A percentile compares a stretch with the other conserved stretches of the same genome.
Conservation (phyloP, 371 early-diverging fungal genomes). For the Circinella minor region DNA sequence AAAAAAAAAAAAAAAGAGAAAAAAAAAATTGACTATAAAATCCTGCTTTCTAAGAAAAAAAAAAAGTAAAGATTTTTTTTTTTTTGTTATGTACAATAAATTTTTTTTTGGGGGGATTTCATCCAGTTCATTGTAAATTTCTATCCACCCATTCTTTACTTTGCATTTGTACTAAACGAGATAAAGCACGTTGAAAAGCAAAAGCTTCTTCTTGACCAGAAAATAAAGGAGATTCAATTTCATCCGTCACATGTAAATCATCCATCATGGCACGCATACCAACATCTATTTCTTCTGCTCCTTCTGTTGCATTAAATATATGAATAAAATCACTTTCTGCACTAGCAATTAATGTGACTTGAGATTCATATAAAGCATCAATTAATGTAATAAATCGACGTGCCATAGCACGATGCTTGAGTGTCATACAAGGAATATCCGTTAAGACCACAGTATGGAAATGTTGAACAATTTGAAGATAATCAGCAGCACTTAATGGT, state of each 20-base stretch:
- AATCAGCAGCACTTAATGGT: conserved; percentile 89
- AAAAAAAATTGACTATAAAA: too few relatives aligned
- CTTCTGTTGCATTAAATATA: conserved; percentile 70
- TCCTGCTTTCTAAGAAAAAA: too few relatives aligned
- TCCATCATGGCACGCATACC: conserved; percentile 48
- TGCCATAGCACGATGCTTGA: conserved; percentile 84
- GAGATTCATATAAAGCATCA: conserved; percentile 89
- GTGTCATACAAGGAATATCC: conserved; percentile 86
- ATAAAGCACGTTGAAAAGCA: conserved; percentile 93
- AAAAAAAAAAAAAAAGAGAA: too few relatives aligned
- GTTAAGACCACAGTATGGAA: conserved; percentile 82
- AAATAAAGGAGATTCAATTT: conserved; percentile 67
- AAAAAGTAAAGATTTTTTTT: too few relatives aligned
- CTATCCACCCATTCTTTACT: conserved; percentile 57
- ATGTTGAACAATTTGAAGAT: conserved; percentile 74
- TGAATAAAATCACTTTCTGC: conserved; percentile 70
- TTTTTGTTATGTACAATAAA: not conserved
- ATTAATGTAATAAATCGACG: conserved; percentile 93
- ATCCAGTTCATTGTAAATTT: conserved; percentile 10
- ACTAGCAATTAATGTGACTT: conserved; percentile 68
- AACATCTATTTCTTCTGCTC: conserved; percentile 36
- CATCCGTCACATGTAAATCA: conserved; percentile 45
- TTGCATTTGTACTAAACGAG: conserved; percentile 92
- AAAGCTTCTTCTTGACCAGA: conserved; percentile 93
- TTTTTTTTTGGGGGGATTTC: too few relatives aligned